Percentiles rank a stretch among this genome's conserved stretches.
Conservation (phyloP, 1,284 basidiomycete genomes). For the Ceratobasidium sp. region DNA sequence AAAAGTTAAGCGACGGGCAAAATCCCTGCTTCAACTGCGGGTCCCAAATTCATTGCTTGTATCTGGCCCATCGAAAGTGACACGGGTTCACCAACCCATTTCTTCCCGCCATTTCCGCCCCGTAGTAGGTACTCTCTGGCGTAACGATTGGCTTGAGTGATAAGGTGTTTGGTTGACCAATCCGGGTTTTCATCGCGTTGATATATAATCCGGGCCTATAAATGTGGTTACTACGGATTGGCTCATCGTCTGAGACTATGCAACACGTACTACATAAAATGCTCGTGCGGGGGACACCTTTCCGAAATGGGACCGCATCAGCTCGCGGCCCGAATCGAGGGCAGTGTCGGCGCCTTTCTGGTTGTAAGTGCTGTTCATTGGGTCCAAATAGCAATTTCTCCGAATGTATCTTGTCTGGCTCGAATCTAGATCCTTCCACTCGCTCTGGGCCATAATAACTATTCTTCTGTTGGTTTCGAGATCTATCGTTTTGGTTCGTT, state of each 20-base stretch:
- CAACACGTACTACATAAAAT: background rate
- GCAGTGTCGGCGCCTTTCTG: background rate
- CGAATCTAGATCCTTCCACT: background rate
- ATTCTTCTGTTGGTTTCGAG: background rate
- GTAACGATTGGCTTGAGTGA: background rate
- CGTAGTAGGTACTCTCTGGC: background rate
- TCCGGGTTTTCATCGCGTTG: background rate
- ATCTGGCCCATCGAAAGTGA: background rate
- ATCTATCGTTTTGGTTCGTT: background rate
- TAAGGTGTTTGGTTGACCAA: background rate
- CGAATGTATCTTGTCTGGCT: background rate
- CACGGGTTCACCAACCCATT: background rate
- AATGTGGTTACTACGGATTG: background rate
- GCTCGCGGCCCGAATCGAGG: background rate
- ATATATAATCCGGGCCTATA: background rate
- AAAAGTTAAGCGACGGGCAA: background rate
- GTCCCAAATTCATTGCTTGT: background rate
- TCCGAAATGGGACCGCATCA: background rate
- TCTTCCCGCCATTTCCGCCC: background rate
- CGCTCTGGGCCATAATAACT: background rate
- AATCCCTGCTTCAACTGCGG: background rate
- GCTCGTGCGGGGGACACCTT: background rate
- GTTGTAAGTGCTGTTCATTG: background rate
- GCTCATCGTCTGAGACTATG: background rate
- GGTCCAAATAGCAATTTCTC: background rate